Base-by-base conservation (phyloP, 371 early-diverging fungal species). In the Apophysomyces variabilis region DNA sequence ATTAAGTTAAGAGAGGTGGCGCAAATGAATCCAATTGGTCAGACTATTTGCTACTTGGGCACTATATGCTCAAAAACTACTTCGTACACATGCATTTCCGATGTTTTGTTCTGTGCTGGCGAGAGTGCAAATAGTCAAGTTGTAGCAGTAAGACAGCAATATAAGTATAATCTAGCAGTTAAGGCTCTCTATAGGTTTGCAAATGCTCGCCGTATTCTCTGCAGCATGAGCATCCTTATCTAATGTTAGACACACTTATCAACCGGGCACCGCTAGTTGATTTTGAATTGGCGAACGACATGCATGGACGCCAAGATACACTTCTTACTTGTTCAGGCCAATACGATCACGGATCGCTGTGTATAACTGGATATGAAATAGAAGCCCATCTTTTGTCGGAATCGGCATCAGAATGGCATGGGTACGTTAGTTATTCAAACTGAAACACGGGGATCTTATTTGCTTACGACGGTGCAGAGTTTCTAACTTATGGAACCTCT, bases 231-330 rank as follows among this genome's bases (percentile, higher is more conserved):
- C 14, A 9, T 18, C 41, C 43, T 46, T 45, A 47, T 26, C 47
- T 65, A 44, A 32, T 54, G 7, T 14, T 77, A 9, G 77, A 82
- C 39, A 60, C 50, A 4, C 54, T 78, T 1, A 62, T 43, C 9
- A 82, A 78, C 18, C 72, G 77, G 16, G 79, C 82, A 18, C 82
- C 82, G 6, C 36, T 78, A 21, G 70, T 68, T 54, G 74, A 82
- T 45, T 58, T 58, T 12, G 66, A 70, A 41, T 46, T 71, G 0
- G 62, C 60, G 3, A n/a, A 47, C 4, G 46, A 64, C 16, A 58
- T 47, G 6, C 39, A 41, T 12, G 68, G 60, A 3, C 35, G 66
- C 5, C 75, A 71, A 38, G 73, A 74, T 46, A 59, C 63, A 18
- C 32, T 78, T 3, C 64, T 75, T 45, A 43, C 66, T 1, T 79